Evolutionary conservation across 1,284 basidiomycete species (phyloP).

Genomic region (Phellopilus nigrolimitatus): DNA sequence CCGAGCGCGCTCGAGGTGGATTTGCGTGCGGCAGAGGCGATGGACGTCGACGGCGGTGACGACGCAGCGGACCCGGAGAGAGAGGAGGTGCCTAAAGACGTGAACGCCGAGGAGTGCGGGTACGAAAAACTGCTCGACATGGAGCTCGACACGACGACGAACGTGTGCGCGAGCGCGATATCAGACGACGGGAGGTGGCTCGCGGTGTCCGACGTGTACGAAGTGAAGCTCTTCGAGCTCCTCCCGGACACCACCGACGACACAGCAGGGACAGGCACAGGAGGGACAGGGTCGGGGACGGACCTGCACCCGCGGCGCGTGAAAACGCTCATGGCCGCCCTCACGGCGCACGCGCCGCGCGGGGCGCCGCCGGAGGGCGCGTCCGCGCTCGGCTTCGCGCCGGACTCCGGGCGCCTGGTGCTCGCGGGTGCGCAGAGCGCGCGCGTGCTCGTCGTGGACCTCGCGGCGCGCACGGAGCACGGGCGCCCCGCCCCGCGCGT

Average conservation of each 20-base stretch:
- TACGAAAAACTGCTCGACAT: slow-evolving; percentile 92
- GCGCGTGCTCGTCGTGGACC: slow-evolving; percentile 73
- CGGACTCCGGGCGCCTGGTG: slow-evolving; percentile 80
- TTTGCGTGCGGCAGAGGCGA: slow-evolving; percentile 14
- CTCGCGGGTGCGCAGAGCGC: slow-evolving; percentile 65
- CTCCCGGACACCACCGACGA: slow-evolving; percentile 34
- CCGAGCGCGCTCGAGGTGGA: slow-evolving; percentile 30
- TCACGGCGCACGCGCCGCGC: slow-evolving; percentile 36
- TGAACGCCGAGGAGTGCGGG: slow-evolving; percentile 35
- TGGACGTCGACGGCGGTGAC: slow-evolving; percentile 30
- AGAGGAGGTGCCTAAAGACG: slow-evolving; percentile 29
- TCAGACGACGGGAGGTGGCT: slow-evolving; percentile 87
- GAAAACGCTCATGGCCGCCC: slow-evolving; percentile 54
- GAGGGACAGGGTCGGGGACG: slow-evolving; percentile 68
- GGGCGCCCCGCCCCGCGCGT: slow-evolving; percentile 42
- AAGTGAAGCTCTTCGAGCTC: slow-evolving; percentile 79
- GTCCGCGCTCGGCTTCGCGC: slow-evolving; percentile 74
- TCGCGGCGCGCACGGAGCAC: slow-evolving; percentile 35
- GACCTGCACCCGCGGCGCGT: slow-evolving; percentile 61
- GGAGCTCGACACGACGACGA: slow-evolving; percentile 81
- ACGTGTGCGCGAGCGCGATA: slow-evolving; percentile 73
- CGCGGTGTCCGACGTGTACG: slow-evolving; percentile 84
- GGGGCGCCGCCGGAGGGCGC: slow-evolving; percentile 56
- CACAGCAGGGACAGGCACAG: slow-evolving; percentile 29
- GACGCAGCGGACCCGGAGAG: slow-evolving; percentile 26